These are phyloP conservation scores for Zea luxurians DNA, from an alignment of 176 grass and related monocot genomes.

Conservation along the genomic window DNA sequence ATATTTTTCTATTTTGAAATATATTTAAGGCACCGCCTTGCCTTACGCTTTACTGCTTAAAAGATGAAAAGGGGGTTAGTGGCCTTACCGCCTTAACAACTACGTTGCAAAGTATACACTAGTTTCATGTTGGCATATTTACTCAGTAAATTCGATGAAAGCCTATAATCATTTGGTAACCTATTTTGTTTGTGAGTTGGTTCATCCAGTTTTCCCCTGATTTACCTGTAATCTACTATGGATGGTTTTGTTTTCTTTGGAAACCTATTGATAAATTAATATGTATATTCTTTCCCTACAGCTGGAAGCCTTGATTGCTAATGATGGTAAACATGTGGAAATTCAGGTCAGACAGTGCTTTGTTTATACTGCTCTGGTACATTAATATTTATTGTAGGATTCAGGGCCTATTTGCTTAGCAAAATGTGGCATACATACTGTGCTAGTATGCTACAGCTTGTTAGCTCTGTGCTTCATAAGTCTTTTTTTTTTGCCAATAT, in stretches of 20 bases:
- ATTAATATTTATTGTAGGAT: conserved; percentile 18
- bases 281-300: conserved; percentile 28
- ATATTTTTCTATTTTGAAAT: too few relatives aligned
- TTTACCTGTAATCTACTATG: conserved; percentile 2
- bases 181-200: not conserved
- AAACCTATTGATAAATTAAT: conserved; percentile 1
- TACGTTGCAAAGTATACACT: not conserved
- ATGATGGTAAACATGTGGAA: conserved; percentile 70
- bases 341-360: conserved; percentile 56
- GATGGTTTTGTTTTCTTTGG: conserved; percentile 17
- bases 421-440: not conserved
- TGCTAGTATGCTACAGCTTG: not conserved
- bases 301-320: conserved; percentile 65
- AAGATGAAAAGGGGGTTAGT: too few relatives aligned
- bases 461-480: not conserved
- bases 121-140: not conserved
- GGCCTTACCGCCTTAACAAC: too few relatives aligned
- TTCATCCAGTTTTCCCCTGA: not conserved
- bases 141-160: not conserved
- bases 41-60: too few relatives aligned
- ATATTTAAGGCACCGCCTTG: too few relatives aligned
- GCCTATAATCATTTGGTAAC: not conserved
- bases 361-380: not conserved
- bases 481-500: too few relatives aligned
- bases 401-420: not conserved